Conservation (phyloP, 257 asterid species). For the Nicotiana tomentosiformis region DNA sequence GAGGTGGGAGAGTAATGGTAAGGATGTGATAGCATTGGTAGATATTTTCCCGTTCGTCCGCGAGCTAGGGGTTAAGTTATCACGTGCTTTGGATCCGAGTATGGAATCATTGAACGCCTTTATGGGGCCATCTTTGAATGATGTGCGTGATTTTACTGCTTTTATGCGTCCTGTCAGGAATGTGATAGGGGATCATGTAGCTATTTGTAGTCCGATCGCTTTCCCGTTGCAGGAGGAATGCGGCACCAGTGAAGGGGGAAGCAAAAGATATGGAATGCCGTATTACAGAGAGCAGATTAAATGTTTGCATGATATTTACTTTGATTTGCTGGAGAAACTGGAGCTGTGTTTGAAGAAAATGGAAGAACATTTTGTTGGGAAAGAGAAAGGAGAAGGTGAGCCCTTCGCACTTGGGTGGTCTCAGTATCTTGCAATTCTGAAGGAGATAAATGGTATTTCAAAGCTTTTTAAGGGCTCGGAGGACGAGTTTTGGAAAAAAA, state of each 20-base stretch:
- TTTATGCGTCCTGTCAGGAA: constrained; percentile 38
- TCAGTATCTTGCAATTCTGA: constrained; percentile 62
- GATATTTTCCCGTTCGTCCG: constrained; percentile 60
- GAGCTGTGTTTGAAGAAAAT: constrained; percentile 47
- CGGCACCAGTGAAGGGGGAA: constrained; percentile 1
- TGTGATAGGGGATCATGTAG: constrained; percentile 22
- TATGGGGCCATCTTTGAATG: constrained; percentile 28
- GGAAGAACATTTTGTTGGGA: constrained; percentile 36
- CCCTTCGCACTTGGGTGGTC: constrained; percentile 35
- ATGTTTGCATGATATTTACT: constrained; percentile 31
- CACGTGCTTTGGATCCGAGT: constrained; percentile 29
- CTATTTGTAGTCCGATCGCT: constrained; percentile 21
- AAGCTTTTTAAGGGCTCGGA: constrained; percentile 49
- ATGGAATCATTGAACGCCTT: constrained; percentile 14
- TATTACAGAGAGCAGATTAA: constrained; percentile 34
- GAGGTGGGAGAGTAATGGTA: constrained; percentile 4
- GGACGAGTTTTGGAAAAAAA: constrained; percentile 53
- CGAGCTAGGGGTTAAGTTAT: constrained; percentile 52
- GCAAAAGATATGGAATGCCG: not conserved
- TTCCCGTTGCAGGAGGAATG: constrained; percentile 31
- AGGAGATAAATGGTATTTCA: constrained; percentile 58
- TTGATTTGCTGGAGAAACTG: constrained; percentile 45
- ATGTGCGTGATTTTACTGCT: constrained; percentile 54
- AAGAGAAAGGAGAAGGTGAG: constrained; percentile 29
- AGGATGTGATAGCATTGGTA: constrained; percentile 25